Base-by-base conservation (phyloP, 441 rosid genomes). In the Dalechampia spathulata region DNA sequence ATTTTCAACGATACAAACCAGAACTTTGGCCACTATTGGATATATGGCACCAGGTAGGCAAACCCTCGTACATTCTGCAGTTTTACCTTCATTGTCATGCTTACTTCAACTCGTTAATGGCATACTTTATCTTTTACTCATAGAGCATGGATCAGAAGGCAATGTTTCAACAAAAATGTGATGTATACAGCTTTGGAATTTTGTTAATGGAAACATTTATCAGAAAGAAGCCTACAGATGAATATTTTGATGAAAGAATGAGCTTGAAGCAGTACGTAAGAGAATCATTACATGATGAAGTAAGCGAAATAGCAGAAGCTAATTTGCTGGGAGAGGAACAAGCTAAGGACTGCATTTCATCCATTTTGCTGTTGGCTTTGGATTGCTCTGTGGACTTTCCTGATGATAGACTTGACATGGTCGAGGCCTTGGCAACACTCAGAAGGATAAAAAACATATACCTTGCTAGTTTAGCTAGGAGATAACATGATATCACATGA, bases 161-260 rank as follows among this genome's bases (percentile, higher is more conserved):
- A 11, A 21, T 1, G 61, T 63, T 13, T 55, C 55, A n/a, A 1
- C 44, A 16, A 48, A 2, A 4, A 27, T 40, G 12, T 0, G 67
- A 63, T 63, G 56, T 55, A 11, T 63, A 28, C 21, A 55, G 61
- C 16, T 63, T 55, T 37, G 61, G 67, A 7, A 63, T 63, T 6
- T 8, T 63, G 47, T 43, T 55, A 37, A 47, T 55, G 56, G 67
- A 55, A 34, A 47, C 45, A 4, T 55, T 63, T 43, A 63, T 56
- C 0, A 37, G 56, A 13, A 63, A 40, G 42, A 63, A 16, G 49
- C 67, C 67, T 5, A 63, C 55, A 2, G 50, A 55, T 39, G 56
- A 49, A 15, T 46, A 28, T 42, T 63, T 63, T 23, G 25, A 1
- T 1, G 67, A 43, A 14, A 56, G 41, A 30, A 46, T 63, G 61